phyloP scores from a whole-genome alignment of 345 rosid species.

The Eucalyptus brandiana region DNA sequence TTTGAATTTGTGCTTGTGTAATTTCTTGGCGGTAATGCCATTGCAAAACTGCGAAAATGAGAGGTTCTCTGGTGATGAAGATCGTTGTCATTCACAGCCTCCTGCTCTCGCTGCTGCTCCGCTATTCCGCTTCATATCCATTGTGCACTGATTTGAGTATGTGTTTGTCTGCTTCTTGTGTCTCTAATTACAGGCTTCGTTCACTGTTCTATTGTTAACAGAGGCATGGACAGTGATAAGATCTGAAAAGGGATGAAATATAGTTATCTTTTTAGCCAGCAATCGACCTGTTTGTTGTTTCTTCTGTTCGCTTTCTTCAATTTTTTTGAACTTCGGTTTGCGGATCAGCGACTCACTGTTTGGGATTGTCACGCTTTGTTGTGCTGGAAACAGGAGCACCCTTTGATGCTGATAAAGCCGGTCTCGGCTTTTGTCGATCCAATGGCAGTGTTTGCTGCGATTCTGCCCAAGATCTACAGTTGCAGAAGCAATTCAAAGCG shows the following conservation, averaged over 20 bases:
- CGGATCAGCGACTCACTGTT: neutral
- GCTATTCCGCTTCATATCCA: constrained; percentile 4
- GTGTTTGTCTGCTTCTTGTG: neutral
- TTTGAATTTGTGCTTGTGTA: neutral
- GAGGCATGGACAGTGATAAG: neutral
- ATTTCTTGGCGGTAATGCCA: neutral
- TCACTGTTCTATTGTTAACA: neutral
- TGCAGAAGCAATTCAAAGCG: constrained; percentile 55
- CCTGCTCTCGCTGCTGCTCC: neutral
- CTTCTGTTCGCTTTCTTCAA: neutral
- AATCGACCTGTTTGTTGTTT: neutral
- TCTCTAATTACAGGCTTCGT: neutral
- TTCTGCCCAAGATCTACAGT: constrained; percentile 42
- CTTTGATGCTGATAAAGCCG: constrained; percentile 20
- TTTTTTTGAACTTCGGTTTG: neutral
- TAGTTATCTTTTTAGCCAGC: neutral
- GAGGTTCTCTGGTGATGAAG: neutral
- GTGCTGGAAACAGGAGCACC: constrained; percentile 46
- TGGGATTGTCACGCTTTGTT: neutral
- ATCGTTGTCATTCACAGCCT: neutral
- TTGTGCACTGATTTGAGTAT: constrained; percentile 26
- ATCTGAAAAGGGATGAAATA: neutral
- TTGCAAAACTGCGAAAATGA: neutral
- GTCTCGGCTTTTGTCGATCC: constrained; percentile 55
- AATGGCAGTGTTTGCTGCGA: constrained; percentile 73